Evolutionary conservation across 352 stramenopile species (phyloP), one percentile per base, ranked within the genome.

Genomic region (Thraustochytrium striatum): DNA sequence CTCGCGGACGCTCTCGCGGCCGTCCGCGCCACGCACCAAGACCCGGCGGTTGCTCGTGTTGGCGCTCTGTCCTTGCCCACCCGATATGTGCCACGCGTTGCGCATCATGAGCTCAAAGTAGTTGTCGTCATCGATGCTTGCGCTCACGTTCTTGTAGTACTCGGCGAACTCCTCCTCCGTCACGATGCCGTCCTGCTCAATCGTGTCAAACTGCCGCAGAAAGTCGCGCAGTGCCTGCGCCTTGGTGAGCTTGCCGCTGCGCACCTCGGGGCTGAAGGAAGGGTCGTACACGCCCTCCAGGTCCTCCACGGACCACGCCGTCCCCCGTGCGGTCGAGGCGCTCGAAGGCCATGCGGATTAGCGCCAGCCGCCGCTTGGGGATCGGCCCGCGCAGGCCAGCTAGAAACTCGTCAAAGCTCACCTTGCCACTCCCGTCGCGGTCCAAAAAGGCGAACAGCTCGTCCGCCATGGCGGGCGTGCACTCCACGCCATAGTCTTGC

Each of bases 91-190:
- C 86, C 91, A 91, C 57, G 58, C 89, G 58, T 91, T 95, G 79
- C 90, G 89, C 81, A 96, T 91, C 87, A 96, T 94, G 32, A 93
- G 84, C 82, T 94, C 90, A 72, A 96, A 96, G 65, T 92, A 93
- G 68, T 95, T 89, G 79, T 96, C 90, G 61, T 91, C 87, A 39
- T 94, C 91, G 72, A 96, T 93, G 57, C 85, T 90, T 3, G 89
- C 90, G 57, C 87, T 93, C 2, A 97, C 84, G 83, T 94, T 94
- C 47, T 90, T 84, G 82, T 96, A 97, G 84, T 96, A 97, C 52
- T 91, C 84, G 19, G 82, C 79, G 65, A 88, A 88, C 78, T 90
- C 85, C 8, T 88, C 79, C 9, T 57, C 57, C 0, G 85, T 85
- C 33, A 90, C 86, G 21, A 82, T 75, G 7, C 85, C 86, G 61